phyloP scores from a whole-genome alignment of 2,329 filamentous ascomycete species.

The Neophaeococcomyces aloes region DNA sequence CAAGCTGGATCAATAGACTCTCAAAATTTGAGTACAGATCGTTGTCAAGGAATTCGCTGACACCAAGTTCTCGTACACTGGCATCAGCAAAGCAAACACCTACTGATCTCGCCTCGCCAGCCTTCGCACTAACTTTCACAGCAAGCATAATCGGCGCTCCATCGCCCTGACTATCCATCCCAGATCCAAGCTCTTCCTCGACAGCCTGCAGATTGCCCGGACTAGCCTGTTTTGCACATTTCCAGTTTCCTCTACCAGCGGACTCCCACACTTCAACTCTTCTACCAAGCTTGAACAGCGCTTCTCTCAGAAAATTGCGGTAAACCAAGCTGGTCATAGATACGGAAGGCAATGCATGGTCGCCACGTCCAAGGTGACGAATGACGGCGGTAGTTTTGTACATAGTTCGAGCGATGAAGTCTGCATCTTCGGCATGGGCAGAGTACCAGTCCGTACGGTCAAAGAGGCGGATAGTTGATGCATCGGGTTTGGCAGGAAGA shows the following conservation, averaged over 20 bases:
- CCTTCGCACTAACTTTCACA: conserved; percentile 84
- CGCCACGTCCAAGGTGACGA: conserved; percentile 73
- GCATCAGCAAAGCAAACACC: conserved; percentile 98
- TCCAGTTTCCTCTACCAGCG: conserved; percentile 69
- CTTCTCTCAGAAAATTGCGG: conserved; percentile 87
- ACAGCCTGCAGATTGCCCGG: conserved; percentile 95
- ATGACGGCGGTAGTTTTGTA: conserved; percentile 98
- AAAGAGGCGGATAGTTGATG: conserved; percentile 66
- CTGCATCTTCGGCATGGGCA: conserved; percentile 40
- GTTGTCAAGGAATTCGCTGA: conserved; percentile 98
- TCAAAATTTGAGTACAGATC: conserved; percentile 98
- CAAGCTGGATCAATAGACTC: conserved; percentile 87
- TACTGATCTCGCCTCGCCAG: conserved; percentile 70
- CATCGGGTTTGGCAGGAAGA: conserved; percentile 59
- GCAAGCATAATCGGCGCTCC: conserved; percentile 85
- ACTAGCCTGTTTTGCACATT: conserved; percentile 79
- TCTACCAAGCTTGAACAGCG: conserved; percentile 82
- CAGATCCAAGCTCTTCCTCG: conserved; percentile 76
- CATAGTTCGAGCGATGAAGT: conserved; percentile 51
- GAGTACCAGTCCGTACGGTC: conserved; percentile 94
- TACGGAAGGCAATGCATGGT: conserved; percentile 80
- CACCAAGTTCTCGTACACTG: conserved; percentile 85
- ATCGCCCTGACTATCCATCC: conserved; percentile 43
- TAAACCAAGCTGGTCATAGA: conserved; percentile 94
- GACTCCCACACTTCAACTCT: conserved; percentile 84